Conservation (phyloP, 106 monocot genomes). For the Dioscorea dumetorum region DNA sequence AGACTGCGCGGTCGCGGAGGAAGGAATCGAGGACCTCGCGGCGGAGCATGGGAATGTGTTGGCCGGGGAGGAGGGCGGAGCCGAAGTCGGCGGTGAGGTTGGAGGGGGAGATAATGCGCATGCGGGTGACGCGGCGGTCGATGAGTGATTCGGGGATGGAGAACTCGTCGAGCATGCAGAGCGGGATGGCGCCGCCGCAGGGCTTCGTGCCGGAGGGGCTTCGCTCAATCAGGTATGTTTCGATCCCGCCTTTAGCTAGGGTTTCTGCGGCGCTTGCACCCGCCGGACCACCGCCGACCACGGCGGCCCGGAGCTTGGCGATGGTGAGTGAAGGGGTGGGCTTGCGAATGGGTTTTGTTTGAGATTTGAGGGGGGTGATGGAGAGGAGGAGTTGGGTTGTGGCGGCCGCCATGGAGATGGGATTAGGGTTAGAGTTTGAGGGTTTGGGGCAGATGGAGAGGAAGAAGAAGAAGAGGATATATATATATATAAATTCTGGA, state of each 20-base stretch:
- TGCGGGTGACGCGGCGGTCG: constrained; percentile 74
- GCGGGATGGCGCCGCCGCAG: constrained; percentile 91
- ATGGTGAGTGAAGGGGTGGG: background rate
- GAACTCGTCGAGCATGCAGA: constrained; percentile 91
- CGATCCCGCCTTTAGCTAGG: constrained; percentile 41
- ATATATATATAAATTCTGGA: too few species aligned
- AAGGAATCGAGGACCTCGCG: constrained; percentile 91
- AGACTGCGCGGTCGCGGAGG: constrained; percentile 58
- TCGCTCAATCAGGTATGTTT: constrained; percentile 77
- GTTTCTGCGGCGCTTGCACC: constrained; percentile 71
- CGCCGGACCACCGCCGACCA: constrained; percentile 82
- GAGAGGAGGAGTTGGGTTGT: background rate
- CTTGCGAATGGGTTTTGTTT: background rate
- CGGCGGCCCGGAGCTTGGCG: constrained; percentile 55
- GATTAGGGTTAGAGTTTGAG: too few species aligned
- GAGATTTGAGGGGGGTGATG: background rate
- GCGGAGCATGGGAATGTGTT: constrained; percentile 91
- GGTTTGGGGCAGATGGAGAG: too few species aligned
- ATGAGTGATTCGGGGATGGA: constrained; percentile 52
- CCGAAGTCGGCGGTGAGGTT: constrained; percentile 69
- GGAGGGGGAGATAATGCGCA: constrained; percentile 86
- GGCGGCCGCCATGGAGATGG: too few species aligned
- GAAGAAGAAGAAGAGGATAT: too few species aligned
- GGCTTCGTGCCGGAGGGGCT: constrained; percentile 73
- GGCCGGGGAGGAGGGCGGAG: constrained; percentile 33